These are phyloP conservation scores for Elymus sibiricus DNA, from an alignment of 176 grass and related monocot genomes.

Conservation along the genomic window DNA sequence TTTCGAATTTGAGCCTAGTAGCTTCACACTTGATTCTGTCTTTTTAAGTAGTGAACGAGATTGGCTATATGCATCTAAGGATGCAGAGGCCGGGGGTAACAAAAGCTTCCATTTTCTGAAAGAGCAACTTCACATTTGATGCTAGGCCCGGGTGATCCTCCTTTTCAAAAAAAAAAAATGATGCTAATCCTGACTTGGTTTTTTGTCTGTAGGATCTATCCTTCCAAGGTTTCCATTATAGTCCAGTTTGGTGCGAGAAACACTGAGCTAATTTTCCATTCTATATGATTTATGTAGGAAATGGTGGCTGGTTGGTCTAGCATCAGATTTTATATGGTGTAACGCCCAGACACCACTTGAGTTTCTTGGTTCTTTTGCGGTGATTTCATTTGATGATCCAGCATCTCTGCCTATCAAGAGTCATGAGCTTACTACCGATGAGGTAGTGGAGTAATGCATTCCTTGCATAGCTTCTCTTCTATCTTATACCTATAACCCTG, in stretches of 20 bases:
- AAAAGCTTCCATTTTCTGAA: neutral
- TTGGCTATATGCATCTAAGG: too few species aligned
- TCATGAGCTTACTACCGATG: conserved; percentile 86
- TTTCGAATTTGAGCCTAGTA: neutral
- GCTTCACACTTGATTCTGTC: neutral
- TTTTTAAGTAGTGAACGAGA: neutral
- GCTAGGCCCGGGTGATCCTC: too few species aligned
- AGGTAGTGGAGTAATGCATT: conserved; percentile 37
- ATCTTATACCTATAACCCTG: neutral
- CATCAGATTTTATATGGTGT: conserved; percentile 76
- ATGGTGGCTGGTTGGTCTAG: conserved; percentile 58
- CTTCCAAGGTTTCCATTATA: neutral
- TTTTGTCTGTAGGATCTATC: neutral
- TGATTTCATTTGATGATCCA: conserved; percentile 76
- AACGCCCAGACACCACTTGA: conserved; percentile 56
- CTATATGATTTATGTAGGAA: conserved; percentile 29
- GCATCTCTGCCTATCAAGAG: conserved; percentile 68
- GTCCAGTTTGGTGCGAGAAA: neutral
- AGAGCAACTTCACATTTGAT: neutral
- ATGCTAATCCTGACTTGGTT: neutral
- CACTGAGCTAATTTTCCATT: neutral
- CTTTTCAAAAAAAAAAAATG: too few species aligned
- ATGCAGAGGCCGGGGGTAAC: too few species aligned
- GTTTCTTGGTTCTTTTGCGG: conserved; percentile 68
- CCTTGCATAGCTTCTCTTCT: neutral